Evolutionary conservation across 768 basidiomycete species (phyloP), one percentile per base, ranked within the genome.

Genomic region (Lentinus brumalis): DNA sequence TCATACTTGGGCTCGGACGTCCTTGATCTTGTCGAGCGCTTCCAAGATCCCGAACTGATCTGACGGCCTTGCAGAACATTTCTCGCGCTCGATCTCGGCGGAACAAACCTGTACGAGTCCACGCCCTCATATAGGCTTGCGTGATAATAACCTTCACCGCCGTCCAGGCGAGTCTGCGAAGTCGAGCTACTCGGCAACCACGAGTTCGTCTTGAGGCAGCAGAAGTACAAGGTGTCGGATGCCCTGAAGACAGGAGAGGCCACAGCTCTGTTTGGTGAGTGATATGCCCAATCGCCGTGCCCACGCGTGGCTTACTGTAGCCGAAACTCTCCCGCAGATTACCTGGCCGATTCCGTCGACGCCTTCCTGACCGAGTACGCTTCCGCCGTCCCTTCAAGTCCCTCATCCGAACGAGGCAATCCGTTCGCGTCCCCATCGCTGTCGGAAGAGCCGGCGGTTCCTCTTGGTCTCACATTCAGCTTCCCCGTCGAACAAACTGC

Each of bases 401-500:
- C 66, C 3, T 63, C 61, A 11, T 58, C 41, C 42, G 63, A 60
- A 18, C 47, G 57, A 12, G 44, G 59, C 21, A 67, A 66, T 57
- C 71, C 67, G 12, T 70, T 68, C 44, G 56, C 50, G 9, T 61
- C 69, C 4, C 66, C 63, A 2, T 59, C 60, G 2, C 55, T 66
- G 32, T 61, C 53, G 31, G 66, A 66, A 39, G 55, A 65, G n/a
- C 59, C 62, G 26, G 66, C 71, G 16, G 66, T 90, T 41, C 83
- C 85, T 32, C 87, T 99, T 3, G 97, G 96, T 10, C 82, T 99
- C 53, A 98, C 97, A 0, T 99, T 98, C 74, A 95, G 92, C 31
- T 97, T 98, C 79, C 97, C 97, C 2, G 97, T 98, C 31, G 94
- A 97, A 69, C 97, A 99, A 72, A 94, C 93, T 0, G 95, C 97